phyloP scores from a whole-genome alignment of 1,139 yeast genomes.

The Diutina sp. region DNA sequence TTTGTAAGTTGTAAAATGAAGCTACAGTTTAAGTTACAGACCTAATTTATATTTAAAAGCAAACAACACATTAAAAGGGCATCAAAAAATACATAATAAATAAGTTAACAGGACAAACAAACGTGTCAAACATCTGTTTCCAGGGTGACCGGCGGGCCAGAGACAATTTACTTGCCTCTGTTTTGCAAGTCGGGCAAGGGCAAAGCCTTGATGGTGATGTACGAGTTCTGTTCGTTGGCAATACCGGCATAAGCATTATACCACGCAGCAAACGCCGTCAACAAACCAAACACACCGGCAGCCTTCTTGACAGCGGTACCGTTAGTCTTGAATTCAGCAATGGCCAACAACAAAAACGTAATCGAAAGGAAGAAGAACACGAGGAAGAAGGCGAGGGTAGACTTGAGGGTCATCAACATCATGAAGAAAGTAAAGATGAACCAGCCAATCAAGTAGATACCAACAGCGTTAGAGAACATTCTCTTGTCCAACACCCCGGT shows the following conservation, averaged over 20 bases:
- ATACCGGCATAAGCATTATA: conserved; percentile 90
- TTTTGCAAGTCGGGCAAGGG: conserved; percentile 16
- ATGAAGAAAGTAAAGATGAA: conserved; percentile 63
- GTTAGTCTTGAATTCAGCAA: conserved; percentile 33
- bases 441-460: conserved; percentile 72
- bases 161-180: neutral
- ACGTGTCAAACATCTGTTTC: neutral
- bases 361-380: conserved; percentile 52
- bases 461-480: conserved; percentile 40
- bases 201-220: conserved; percentile 42
- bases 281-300: conserved; percentile 72
- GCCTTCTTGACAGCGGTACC: conserved; percentile 34
- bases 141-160: neutral
- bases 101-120: neutral
- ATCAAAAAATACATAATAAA: conserved; percentile 1
- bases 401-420: conserved; percentile 56
- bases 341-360: conserved; percentile 56
- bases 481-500: conserved; percentile 21
- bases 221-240: conserved; percentile 59
- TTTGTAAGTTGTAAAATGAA: too few species aligned
- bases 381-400: conserved; percentile 65
- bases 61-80: conserved; percentile 1
- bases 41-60: neutral
- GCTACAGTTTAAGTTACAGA: neutral
- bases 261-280: conserved; percentile 75